phyloP scores from a whole-genome alignment of 768 basidiomycete genomes.

The Kwoniella newhampshirensis region DNA sequence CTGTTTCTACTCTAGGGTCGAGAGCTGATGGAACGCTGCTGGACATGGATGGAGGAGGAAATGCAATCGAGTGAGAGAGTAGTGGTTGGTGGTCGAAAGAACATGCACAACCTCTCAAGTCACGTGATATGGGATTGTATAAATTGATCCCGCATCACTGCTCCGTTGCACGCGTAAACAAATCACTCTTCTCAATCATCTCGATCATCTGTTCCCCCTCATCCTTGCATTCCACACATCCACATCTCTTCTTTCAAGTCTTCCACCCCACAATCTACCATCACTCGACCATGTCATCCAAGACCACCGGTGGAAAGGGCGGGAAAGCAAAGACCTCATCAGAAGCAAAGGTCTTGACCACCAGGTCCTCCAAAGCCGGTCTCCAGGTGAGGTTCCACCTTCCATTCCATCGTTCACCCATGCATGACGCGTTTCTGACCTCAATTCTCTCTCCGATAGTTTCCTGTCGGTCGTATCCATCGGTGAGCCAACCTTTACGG shows the following conservation, averaged over 20 bases:
- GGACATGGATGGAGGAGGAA: too few relatives aligned
- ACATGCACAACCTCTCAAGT: background rate
- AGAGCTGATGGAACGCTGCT: too few relatives aligned
- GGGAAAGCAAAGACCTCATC: constrained; percentile 54
- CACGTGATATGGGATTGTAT: background rate
- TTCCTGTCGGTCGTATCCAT: constrained; percentile 96
- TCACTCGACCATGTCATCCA: constrained; percentile 38
- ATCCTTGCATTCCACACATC: constrained; percentile 1
- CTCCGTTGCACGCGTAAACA: constrained; percentile 14
- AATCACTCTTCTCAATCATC: constrained; percentile 1
- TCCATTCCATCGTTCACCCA: constrained; percentile 4
- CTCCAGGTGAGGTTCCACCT: constrained; percentile 64
- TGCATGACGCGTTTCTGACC: constrained; percentile 4
- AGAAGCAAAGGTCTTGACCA: constrained; percentile 53
- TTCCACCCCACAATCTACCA: constrained; percentile 8
- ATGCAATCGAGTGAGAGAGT: background rate
- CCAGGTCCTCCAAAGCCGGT: constrained; percentile 76
- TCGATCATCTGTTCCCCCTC: background rate
- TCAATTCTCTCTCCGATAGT: constrained; percentile 57
- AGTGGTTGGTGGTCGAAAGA: background rate
- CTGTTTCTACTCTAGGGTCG: too few relatives aligned
- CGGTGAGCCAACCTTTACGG: constrained; percentile 59
- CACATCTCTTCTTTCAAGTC: background rate
- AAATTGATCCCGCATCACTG: background rate
- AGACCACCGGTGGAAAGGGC: constrained; percentile 51